Evolutionary conservation across 2,329 filamentous ascomycete species (phyloP), one percentile per base, ranked within the genome.

Genomic region (Grosmannia serpens): DNA sequence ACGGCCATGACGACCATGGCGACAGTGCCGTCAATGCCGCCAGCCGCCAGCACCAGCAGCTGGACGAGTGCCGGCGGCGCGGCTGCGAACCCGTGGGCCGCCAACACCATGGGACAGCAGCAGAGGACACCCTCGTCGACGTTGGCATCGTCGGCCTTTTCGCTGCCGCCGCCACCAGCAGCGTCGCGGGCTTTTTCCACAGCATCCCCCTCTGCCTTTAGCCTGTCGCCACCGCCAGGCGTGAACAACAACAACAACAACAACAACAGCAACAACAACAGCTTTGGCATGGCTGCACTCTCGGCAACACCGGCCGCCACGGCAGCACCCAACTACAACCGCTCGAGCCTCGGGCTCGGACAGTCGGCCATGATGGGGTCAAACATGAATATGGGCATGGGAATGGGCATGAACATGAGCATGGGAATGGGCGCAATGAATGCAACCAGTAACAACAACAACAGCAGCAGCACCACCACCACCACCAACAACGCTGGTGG

Each of bases 61-160:
- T 81, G 80, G 80, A 71, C 77, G 7, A 65, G 73, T 0, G 60
- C 75, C 0, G 61, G 74, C 0, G 62, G 73, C n/a, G 55, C 71
- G 7, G 60, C 73, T 3, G 4, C 57, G 22, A 82, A 77, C 57
- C 73, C 77, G 0, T 83, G 81, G 81, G 70, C 75, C 3, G 20
- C 27, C 7, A 24, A 22, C 58, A 51, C n/a, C 54, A n/a, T 22
- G 26, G 26, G 3, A 26, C 51, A 54, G 44, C 55, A 27, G 49
- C 49, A 35, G 17, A 2, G 50, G 27, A 29, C 65, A 68, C 41
- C 69, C 71, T 41, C 15, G 38, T 35, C 33, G 4, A 10, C 33
- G 2, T 35, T 13, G 33, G 10, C 35, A 38, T 38, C 35, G 35
- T 29, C 47, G 13, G 26, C 47, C 24, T 50, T 50, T n/a, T 49